Conservation (phyloP, 1,284 basidiomycete species). For the Apiotrichum montevideense region DNA sequence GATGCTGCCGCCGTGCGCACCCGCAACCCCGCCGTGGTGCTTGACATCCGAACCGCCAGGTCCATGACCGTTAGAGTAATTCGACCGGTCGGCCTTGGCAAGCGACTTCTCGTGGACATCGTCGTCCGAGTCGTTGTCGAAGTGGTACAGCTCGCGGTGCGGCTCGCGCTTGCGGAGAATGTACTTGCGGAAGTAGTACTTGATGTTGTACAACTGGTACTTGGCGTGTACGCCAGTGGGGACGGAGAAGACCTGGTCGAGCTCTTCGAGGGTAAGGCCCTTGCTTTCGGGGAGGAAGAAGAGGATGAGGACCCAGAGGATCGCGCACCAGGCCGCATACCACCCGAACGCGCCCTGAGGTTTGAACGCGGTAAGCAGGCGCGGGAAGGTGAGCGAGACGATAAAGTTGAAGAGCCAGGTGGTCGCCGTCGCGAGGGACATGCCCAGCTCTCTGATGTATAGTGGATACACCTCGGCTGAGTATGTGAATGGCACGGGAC, state of each 20-base stretch:
- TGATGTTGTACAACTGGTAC: too few species aligned
- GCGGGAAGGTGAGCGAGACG: conserved; percentile 11
- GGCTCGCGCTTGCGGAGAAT: conserved; percentile 20
- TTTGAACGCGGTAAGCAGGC: conserved; percentile 17
- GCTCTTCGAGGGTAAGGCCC: background rate
- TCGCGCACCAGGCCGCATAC: conserved; percentile 19
- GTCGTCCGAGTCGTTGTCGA: too few species aligned
- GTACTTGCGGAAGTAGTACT: conserved; percentile 13
- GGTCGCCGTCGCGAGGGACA: conserved; percentile 11
- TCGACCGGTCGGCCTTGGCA: too few species aligned
- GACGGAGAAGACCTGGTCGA: too few species aligned
- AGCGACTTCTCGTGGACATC: too few species aligned
- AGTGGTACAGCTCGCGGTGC: conserved; percentile 5
- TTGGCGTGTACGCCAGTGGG: too few species aligned
- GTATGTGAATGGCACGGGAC: conserved; percentile 14
- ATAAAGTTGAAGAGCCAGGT: too few species aligned
- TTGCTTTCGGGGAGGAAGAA: conserved; percentile 28
- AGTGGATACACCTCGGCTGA: conserved; percentile 10
- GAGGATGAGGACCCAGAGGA: conserved; percentile 16
- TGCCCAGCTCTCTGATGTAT: conserved; percentile 5
- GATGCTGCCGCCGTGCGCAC: too few species aligned
- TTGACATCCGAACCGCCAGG: too few species aligned
- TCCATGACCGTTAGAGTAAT: too few species aligned
- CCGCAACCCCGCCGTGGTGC: too few species aligned
- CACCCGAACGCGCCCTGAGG: conserved; percentile 25